Evolutionary conservation across 306 rosid species (phyloP).

Genomic region (Hippophae rhamnoides): DNA sequence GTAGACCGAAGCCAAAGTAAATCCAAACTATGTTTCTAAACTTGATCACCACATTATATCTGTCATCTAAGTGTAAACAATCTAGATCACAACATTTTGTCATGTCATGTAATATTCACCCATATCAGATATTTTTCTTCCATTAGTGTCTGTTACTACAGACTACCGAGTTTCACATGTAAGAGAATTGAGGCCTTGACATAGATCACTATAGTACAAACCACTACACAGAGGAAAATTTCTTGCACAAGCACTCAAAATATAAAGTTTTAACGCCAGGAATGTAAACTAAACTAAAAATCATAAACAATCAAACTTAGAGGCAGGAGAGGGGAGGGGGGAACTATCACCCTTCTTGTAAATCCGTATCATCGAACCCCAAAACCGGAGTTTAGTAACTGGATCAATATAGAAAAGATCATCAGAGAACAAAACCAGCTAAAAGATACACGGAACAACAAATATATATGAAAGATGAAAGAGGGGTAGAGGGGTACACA

Average conservation of each 20-base stretch:
- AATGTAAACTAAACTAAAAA: no score
- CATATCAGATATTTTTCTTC: not conserved
- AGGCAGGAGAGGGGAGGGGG: no score
- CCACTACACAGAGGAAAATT: no score
- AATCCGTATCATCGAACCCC: no score
- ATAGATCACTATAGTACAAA: no score
- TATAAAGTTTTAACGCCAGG: no score
- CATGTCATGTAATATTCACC: conserved; percentile 1
- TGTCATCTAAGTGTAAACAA: conserved; percentile 21
- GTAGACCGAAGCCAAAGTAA: no score
- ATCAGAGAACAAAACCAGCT: not conserved
- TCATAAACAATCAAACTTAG: no score
- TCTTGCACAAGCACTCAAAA: no score
- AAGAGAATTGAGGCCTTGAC: not conserved
- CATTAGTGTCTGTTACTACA: not conserved
- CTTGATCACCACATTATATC: conserved; percentile 15
- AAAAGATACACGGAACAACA: not conserved
- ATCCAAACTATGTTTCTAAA: conserved; percentile 7
- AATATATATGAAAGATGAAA: not conserved
- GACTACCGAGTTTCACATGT: not conserved
- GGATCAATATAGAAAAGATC: not conserved
- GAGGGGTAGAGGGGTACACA: conserved; percentile 5
- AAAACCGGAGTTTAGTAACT: no score
- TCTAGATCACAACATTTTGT: conserved; percentile 5
- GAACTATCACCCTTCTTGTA: no score